phyloP scores from a whole-genome alignment of 805 yeast species.

The Metschnikowia borealis region DNA sequence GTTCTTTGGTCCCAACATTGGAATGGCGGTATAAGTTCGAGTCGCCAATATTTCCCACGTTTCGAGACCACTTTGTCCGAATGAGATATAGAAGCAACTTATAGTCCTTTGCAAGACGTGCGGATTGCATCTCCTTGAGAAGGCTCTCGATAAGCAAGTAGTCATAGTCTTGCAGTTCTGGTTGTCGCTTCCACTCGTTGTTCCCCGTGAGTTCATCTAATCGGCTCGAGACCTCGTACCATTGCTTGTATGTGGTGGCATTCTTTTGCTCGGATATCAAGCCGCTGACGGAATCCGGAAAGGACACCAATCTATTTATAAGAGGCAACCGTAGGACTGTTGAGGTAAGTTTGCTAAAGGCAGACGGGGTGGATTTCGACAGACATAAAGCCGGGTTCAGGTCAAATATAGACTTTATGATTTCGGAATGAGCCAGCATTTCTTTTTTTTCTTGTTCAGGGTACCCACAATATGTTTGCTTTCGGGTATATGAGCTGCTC shows the following conservation, averaged over 20 bases:
- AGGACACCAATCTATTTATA: conserved; percentile 10
- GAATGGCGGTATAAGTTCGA: conserved; percentile 71
- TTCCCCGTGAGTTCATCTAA: conserved; percentile 65
- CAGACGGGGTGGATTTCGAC: conserved; percentile 5
- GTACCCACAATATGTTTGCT: background rate
- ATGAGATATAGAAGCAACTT: conserved; percentile 64
- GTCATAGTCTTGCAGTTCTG: conserved; percentile 69
- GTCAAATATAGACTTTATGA: conserved; percentile 13
- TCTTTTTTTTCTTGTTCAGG: background rate
- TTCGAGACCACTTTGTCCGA: conserved; percentile 80
- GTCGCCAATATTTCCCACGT: conserved; percentile 84
- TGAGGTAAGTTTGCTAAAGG: background rate
- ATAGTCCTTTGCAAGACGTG: conserved; percentile 57
- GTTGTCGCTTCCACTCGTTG: conserved; percentile 66
- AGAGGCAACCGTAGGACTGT: conserved; percentile 12
- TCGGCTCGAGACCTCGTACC: conserved; percentile 61
- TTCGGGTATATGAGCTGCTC: background rate
- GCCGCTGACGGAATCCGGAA: background rate
- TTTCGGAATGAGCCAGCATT: conserved; percentile 12
- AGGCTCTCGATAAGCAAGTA: conserved; percentile 52
- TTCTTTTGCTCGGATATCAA: conserved; percentile 28
- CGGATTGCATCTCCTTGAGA: conserved; percentile 53
- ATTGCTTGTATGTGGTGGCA: conserved; percentile 49
- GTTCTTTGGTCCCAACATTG: conserved; percentile 76
- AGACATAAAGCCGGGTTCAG: conserved; percentile 15